These are phyloP conservation scores for Chloranthus sessilifolius DNA, from an alignment of 164 flowering plant genomes.

Conservation along the genomic window DNA sequence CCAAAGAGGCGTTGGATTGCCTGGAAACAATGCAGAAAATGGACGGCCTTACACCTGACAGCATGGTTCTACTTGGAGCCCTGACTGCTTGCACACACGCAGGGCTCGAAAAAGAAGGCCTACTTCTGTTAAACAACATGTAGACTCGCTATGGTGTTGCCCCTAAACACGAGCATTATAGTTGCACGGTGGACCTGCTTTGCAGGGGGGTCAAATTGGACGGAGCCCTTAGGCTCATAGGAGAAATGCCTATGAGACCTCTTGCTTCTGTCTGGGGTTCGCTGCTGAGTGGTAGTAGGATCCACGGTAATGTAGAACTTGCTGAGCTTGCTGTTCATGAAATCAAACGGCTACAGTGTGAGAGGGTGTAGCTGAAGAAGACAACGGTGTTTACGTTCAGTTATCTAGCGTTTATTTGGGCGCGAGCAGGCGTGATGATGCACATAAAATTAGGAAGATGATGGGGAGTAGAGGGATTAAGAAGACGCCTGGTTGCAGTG, in stretches of 20 bases:
- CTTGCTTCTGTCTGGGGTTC: conserved; percentile 5
- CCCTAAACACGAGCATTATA: conserved; percentile 1
- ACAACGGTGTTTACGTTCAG: conserved; percentile 32
- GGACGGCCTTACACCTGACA: conserved; percentile 33
- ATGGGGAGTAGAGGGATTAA: conserved; percentile 36
- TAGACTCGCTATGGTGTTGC: not conserved
- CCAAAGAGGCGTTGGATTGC: conserved; percentile 1
- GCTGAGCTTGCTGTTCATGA: conserved; percentile 4
- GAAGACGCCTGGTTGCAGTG: conserved; percentile 46
- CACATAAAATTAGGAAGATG: conserved; percentile 30
- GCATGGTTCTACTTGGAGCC: conserved; percentile 35
- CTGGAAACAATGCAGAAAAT: not conserved
- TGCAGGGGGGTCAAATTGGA: conserved; percentile 35
- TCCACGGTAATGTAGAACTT: not conserved
- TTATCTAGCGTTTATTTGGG: conserved; percentile 37
- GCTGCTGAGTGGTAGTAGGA: not conserved
- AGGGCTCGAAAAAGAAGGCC: conserved; percentile 43
- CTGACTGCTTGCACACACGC: conserved; percentile 40
- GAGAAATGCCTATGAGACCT: conserved; percentile 11
- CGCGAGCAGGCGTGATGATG: conserved; percentile 32
- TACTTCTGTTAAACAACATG: conserved; percentile 16
- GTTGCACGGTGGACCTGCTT: conserved; percentile 43
- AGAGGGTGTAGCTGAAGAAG: not conserved
- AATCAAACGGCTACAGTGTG: conserved; percentile 2
- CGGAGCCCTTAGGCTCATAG: conserved; percentile 4